These are phyloP conservation scores for Plasmodium fragile DNA, from an alignment of 169 alveolate species.

Conservation along the genomic window DNA sequence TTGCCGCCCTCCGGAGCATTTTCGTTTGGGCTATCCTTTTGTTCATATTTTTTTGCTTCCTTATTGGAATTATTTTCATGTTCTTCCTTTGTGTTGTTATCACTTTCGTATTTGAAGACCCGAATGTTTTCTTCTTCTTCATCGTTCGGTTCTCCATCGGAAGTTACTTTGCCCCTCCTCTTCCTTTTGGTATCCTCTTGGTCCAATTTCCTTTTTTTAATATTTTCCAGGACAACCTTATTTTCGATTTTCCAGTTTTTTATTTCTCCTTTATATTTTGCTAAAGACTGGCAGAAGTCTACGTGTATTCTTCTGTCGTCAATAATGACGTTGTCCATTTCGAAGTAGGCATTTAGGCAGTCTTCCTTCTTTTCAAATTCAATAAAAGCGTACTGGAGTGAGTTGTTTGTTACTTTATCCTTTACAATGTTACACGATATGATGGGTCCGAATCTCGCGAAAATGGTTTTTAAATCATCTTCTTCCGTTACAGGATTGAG, in stretches of 20 bases:
- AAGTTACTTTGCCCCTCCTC: neutral
- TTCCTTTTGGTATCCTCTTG: neutral
- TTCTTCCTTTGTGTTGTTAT: constrained; percentile 10
- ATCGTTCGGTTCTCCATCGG: neutral
- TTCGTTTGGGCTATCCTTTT: neutral
- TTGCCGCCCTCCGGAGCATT: neutral
- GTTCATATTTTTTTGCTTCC: neutral
- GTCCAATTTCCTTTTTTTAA: constrained; percentile 2
- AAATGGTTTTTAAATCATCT: constrained; percentile 96
- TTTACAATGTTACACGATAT: constrained; percentile 95
- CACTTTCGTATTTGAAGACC: constrained; percentile 68
- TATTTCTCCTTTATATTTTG: constrained; percentile 73
- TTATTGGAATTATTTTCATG: neutral
- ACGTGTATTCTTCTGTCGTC: constrained; percentile 96
- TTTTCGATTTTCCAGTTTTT: constrained; percentile 38
- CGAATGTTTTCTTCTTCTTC: constrained; percentile 46
- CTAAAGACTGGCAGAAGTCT: constrained; percentile 92
- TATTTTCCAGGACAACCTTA: neutral
- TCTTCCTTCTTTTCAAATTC: constrained; percentile 96
- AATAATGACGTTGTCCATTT: constrained; percentile 97
- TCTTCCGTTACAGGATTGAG: constrained; percentile 98
- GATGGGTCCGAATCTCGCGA: constrained; percentile 96
- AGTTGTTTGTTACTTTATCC: constrained; percentile 98
- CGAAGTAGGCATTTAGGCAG: constrained; percentile 96
- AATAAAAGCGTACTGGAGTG: constrained; percentile 98